Evolutionary conservation across 176 grass and related monocot genomes (phyloP).

Genomic region (Miscanthus lutarioriparius): DNA sequence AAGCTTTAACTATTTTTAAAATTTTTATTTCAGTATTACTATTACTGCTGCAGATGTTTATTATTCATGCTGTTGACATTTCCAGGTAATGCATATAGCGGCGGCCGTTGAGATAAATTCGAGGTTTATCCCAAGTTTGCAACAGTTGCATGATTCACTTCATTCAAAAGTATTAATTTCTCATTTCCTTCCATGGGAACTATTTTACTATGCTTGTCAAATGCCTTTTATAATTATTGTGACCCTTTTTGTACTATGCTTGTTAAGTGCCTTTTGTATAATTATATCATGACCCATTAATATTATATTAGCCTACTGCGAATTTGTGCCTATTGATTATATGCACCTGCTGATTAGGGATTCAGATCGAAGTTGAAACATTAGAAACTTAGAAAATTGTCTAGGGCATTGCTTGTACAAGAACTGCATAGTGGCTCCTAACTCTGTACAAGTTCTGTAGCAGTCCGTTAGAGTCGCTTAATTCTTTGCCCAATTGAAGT

Average conservation of each 20-base stretch:
- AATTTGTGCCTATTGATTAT: conserved; percentile 3
- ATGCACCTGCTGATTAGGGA: background rate
- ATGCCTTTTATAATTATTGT: background rate
- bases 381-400: background rate
- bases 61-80: conserved; percentile 41
- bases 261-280: background rate
- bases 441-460: background rate
- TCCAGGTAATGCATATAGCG: conserved; percentile 99
- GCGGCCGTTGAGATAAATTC: conserved; percentile 86
- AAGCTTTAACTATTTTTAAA: conserved; percentile 42
- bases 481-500: background rate
- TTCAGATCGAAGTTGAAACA: background rate
- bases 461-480: background rate
- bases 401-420: background rate
- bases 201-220: background rate
- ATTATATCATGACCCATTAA: background rate
- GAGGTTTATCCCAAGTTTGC: conserved; percentile 80
- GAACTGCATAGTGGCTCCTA: background rate
- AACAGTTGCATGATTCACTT: conserved; percentile 78
- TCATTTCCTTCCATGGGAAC: conserved; percentile 9
- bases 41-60: conserved; percentile 1
- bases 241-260: conserved; percentile 13
- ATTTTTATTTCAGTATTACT: background rate
- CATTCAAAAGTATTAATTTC: conserved; percentile 67
- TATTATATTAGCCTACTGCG: background rate